phyloP scores from a whole-genome alignment of 2,329 filamentous ascomycete genomes.

The Basipetospora sp. region DNA sequence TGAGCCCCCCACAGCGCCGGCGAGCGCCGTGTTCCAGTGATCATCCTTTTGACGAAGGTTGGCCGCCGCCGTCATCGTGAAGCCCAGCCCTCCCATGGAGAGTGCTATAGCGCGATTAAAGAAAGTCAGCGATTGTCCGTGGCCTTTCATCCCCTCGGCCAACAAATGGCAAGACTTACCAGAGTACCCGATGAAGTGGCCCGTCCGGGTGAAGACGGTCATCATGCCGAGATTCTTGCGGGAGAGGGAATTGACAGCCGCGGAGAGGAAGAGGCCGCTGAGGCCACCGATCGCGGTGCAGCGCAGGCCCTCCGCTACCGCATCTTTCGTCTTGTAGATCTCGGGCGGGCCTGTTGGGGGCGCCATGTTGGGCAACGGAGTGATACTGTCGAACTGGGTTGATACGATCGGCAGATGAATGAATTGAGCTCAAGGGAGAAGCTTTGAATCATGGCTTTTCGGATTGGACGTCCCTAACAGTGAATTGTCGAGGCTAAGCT shows the following conservation, averaged over 20 bases:
- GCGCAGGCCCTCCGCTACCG: constrained; percentile 51
- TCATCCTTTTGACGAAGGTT: constrained; percentile 81
- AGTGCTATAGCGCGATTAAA: constrained; percentile 26
- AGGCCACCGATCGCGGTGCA: constrained; percentile 49
- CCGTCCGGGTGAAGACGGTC: constrained; percentile 67
- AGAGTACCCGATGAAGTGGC: constrained; percentile 48
- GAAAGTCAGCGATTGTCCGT: background rate
- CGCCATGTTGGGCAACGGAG: constrained; percentile 7
- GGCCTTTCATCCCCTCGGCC: background rate
- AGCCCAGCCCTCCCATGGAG: constrained; percentile 58
- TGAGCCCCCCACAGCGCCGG: constrained; percentile 61
- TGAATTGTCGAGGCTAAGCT: no score
- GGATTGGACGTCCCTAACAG: no score
- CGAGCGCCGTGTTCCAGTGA: constrained; percentile 56
- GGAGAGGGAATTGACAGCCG: constrained; percentile 73
- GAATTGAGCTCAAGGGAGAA: background rate
- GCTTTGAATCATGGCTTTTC: constrained; percentile 4
- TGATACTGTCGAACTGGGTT: background rate
- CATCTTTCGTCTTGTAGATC: constrained; percentile 58
- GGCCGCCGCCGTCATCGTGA: constrained; percentile 60
- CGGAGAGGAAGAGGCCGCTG: constrained; percentile 57
- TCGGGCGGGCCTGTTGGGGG: constrained; percentile 2
- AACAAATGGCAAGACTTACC: constrained; percentile 3
- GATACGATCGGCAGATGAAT: background rate
- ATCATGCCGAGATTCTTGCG: constrained; percentile 68